Percentiles rank a stretch among this genome's conserved stretches.
phyloP scores from a whole-genome alignment of 2,329 filamentous ascomycete species.

The Clarireedia homoeocarpa region DNA sequence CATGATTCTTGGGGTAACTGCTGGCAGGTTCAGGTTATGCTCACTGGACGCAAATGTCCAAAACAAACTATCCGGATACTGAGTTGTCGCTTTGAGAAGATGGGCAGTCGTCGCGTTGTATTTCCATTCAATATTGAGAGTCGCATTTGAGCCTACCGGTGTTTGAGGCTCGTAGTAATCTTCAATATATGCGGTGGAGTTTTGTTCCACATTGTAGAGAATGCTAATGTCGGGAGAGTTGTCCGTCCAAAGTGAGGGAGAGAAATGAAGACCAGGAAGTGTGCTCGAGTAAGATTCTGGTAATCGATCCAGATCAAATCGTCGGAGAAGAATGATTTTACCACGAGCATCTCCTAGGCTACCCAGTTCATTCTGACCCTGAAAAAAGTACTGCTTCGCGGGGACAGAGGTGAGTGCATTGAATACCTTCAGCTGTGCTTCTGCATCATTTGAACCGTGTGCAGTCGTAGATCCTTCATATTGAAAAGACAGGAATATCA shows the following conservation, averaged over 20 bases:
- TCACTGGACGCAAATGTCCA: slow-evolving; percentile 41
- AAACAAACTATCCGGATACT: slow-evolving; percentile 34
- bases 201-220: slow-evolving; percentile 33
- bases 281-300: slow-evolving; percentile 28
- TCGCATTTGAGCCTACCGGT: slow-evolving; percentile 25
- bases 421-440: slow-evolving; percentile 33
- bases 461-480: slow-evolving; percentile 35
- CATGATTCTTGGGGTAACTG: slow-evolving; percentile 37
- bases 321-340: slow-evolving; percentile 76
- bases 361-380: slow-evolving; percentile 31
- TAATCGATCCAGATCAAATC: slow-evolving; percentile 56
- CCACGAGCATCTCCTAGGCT: slow-evolving; percentile 70
- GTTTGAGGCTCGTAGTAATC: slow-evolving; percentile 39
- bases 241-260: slow-evolving; percentile 36
- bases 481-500: slow-evolving; percentile 39
- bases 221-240: slow-evolving; percentile 35
- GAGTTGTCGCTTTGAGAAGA: slow-evolving; percentile 32
- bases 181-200: slow-evolving; percentile 39
- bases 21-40: slow-evolving; percentile 32
- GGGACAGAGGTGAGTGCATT: slow-evolving; percentile 32
- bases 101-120: slow-evolving; percentile 36
- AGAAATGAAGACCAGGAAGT: slow-evolving; percentile 41
- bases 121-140: slow-evolving; percentile 37
- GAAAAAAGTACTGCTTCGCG: slow-evolving; percentile 35
- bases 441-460: slow-evolving; percentile 29